Evolutionary conservation across 177 flowering plant species (phyloP), one percentile per base, ranked within the genome.

Genomic region (Vitis hybrid): DNA sequence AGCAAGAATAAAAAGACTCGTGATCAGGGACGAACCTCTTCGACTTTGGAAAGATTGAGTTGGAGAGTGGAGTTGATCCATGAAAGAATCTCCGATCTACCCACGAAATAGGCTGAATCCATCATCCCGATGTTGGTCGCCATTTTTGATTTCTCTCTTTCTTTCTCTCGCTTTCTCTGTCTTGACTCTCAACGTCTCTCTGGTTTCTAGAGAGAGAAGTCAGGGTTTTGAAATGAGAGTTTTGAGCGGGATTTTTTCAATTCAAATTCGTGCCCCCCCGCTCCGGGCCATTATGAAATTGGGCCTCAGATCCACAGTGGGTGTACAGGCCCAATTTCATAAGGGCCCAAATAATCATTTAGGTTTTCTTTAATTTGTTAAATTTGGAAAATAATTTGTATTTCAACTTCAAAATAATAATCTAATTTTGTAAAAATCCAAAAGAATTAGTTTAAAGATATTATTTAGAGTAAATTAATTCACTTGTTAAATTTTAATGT

Each of bases 1-100:
- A 52, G 1, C 60, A 62, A 29, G 19, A n/a, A 69, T 8, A 13
- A 19, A 51, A 57, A 72, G 16, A 12, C 31, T 3, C 10, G 52
- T 33, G 22, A 31, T 12, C 50, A 53, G 52, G 6, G 56, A 67
- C 58, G 3, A 64, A 93, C 98, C 92, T 93, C 98, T 83, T 96
- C 99, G 68, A 96, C 95, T 87, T 96, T 96, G 72, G 97, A 87
- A 70, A 96, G 87, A 73, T 79, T 86, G 81, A 96, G 97, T 13
- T 92, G 95, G 52, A 93, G 99, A 49, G 97, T 89, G 22, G 95
- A 84, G 81, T 96, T 96, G 76, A 96, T 94, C 99, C 99, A 96
- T 1, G 96, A 73, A 18, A 96, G 87, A 74, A 96, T 93, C 85
- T 96, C 99, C 11, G 93, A 80, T 82, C 99, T 77, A 0, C 98